These are phyloP conservation scores for Knoxdaviesia proteae DNA, from an alignment of 2,329 filamentous ascomycete genomes.

Conservation along the genomic window DNA sequence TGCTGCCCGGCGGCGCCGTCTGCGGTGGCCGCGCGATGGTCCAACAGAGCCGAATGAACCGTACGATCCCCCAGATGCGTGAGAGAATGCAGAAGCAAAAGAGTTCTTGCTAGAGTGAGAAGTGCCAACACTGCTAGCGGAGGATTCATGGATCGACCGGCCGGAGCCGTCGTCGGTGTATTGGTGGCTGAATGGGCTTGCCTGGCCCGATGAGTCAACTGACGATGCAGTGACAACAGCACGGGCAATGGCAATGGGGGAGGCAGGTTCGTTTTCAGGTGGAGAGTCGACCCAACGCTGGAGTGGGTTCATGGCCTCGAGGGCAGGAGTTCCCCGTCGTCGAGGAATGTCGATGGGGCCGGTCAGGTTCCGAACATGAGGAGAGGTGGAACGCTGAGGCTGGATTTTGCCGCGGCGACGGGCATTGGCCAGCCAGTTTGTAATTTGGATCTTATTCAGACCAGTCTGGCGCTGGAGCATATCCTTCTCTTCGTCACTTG, in stretches of 20 bases:
- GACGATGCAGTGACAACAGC: conserved; percentile 33
- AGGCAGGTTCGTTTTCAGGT: conserved; percentile 38
- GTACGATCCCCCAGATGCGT: conserved; percentile 34
- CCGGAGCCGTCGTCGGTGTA: conserved; percentile 40
- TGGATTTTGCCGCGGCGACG: conserved; percentile 63
- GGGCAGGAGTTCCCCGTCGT: conserved; percentile 31
- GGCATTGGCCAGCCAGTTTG: conserved; percentile 84
- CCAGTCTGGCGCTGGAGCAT: conserved; percentile 59
- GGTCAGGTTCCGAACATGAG: conserved; percentile 38
- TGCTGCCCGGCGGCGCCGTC: conserved; percentile 19
- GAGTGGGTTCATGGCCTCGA: conserved; percentile 32
- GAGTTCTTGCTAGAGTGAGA: conserved; percentile 39
- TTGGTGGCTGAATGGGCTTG: conserved; percentile 34
- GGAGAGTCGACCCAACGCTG: conserved; percentile 39
- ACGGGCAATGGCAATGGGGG: conserved; percentile 34
- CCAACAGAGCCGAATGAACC: conserved; percentile 25
- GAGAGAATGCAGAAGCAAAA: conserved; percentile 36
- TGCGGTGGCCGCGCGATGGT: conserved; percentile 27
- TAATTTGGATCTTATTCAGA: conserved; percentile 64
- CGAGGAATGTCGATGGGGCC: conserved; percentile 55
- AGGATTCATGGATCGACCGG: conserved; percentile 36
- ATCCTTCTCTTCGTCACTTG: conserved; percentile 71
- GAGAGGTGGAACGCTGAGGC: conserved; percentile 45
- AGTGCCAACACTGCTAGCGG: conserved; percentile 37
- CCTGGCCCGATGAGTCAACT: conserved; percentile 29